Conservation (phyloP, 345 rosid genomes). For the Camelina hispida region DNA sequence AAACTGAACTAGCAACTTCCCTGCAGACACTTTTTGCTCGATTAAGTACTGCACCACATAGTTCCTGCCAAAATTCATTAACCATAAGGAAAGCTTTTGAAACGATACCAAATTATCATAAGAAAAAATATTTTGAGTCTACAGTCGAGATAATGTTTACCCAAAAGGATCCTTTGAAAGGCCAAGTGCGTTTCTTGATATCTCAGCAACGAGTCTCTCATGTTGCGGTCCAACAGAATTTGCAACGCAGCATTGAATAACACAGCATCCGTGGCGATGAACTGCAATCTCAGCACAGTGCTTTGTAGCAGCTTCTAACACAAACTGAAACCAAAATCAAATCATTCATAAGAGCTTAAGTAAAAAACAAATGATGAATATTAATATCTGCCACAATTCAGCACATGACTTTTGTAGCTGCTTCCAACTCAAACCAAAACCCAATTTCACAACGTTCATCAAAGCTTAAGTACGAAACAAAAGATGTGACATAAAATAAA, state of each 20-base stretch:
- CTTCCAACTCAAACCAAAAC: slow-evolving; percentile 63
- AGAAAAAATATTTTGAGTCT: neutral
- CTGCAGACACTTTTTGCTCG: slow-evolving; percentile 55
- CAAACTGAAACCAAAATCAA: slow-evolving; percentile 51
- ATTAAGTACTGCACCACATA: slow-evolving; percentile 77
- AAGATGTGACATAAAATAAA: slow-evolving; percentile 30
- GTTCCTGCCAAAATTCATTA: slow-evolving; percentile 53
- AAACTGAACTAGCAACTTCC: slow-evolving; percentile 46
- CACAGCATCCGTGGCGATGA: slow-evolving; percentile 82
- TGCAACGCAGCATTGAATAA: slow-evolving; percentile 67
- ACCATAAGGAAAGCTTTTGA: neutral
- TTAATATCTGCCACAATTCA: neutral
- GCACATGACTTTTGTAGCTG: slow-evolving; percentile 33
- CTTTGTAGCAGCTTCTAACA: slow-evolving; percentile 66
- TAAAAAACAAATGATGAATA: neutral
- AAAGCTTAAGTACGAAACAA: neutral
- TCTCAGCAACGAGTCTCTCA: slow-evolving; percentile 56
- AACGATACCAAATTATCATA: neutral
- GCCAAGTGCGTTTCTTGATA: slow-evolving; percentile 55
- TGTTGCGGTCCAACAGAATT: slow-evolving; percentile 54
- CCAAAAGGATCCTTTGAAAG: slow-evolving; percentile 84
- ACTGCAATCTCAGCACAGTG: slow-evolving; percentile 70
- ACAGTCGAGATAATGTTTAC: slow-evolving; percentile 40
- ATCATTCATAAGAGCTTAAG: slow-evolving; percentile 13
- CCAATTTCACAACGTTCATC: neutral